A percentile compares a stretch with the other conserved stretches of the same genome.
Evolutionary conservation across 2,329 filamentous ascomycete species (phyloP).

Genomic region (Talaromyces albobiverticillius): DNA sequence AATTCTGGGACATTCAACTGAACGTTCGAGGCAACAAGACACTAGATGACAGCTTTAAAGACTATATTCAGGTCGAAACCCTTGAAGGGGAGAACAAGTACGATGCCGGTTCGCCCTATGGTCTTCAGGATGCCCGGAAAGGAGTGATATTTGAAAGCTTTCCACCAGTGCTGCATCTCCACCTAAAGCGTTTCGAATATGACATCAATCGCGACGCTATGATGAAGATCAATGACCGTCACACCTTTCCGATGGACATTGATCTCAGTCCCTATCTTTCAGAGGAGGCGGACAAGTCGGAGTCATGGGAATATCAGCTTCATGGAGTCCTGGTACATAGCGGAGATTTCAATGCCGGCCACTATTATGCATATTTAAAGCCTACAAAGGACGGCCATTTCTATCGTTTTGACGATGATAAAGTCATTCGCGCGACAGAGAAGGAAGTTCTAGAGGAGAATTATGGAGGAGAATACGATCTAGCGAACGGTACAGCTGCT

Average conservation of each 20-base stretch:
- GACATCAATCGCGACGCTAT: conserved; percentile 94
- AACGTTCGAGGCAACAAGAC: conserved; percentile 94
- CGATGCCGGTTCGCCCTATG: conserved; percentile 82
- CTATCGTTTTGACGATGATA: conserved; percentile 96
- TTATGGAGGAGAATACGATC: conserved; percentile 81
- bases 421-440: conserved; percentile 89
- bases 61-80: conserved; percentile 95
- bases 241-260: conserved; percentile 50
- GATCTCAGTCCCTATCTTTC: conserved; percentile 79
- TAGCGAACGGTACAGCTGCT: conserved; percentile 54
- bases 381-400: conserved; percentile 90
- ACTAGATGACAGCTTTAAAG: conserved; percentile 88
- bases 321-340: conserved; percentile 96
- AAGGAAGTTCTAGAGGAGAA: conserved; percentile 95
- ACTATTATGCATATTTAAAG: conserved; percentile 97
- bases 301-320: conserved; percentile 86
- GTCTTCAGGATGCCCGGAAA: conserved; percentile 94
- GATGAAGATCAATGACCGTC: conserved; percentile 78
- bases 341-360: conserved; percentile 92
- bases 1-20: conserved; percentile 98
- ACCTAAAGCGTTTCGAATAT: conserved; percentile 97
- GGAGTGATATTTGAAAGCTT: conserved; percentile 97
- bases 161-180: conserved; percentile 88
- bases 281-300: conserved; percentile 79
- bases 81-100: conserved; percentile 99